Base-by-base conservation (phyloP, 768 basidiomycete species). In the Epithele typhae region DNA sequence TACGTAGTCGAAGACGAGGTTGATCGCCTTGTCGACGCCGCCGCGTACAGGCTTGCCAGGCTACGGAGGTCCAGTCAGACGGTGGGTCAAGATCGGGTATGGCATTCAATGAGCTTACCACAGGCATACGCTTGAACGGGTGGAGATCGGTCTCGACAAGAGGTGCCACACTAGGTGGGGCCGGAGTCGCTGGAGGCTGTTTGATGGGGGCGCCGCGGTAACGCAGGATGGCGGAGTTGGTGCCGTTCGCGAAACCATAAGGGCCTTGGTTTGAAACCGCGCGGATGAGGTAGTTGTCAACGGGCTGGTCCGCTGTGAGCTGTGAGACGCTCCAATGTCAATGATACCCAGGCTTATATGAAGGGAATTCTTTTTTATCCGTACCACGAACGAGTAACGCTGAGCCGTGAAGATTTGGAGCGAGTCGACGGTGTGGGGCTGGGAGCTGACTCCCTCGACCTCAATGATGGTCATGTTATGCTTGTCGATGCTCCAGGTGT, bases 401-500 rank as follows among this genome's bases (percentile, higher is more conserved):
- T 52, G 59, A 64, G 69, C 70, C 55, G 69, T 61, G 37, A 67
- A 71, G 23, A 78, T 70, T 35, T 69, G 62, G 10, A 77, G 59
- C 2, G 57, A 57, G 55, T 75, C 67, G 6, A 75, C 72, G 1
- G 43, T 45, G 11, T 68, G 46, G 0, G 78, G 74, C 22, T 65
- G 38, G 9, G 66, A 60, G 40, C 67, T 68, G 37, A 65, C 48
- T 7, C 70, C 72, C 37, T 78, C 76, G 1, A 65, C 71, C 58
- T 77, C 76, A 35, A 77, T 76, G 49, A 78, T 55, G 0, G 69
- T 76, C 48, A 77, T 53, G 6, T 57, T 58, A 53, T 78, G 76
- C 3, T 60, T 58, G 35, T 76, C 72, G 48, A 78, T 76, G 5
- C 67, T 71, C 63, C 78, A 72, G 3, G 51, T 54, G 52, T 65